phyloP scores from a whole-genome alignment of 805 yeast genomes.

The Candida krabiensis region DNA sequence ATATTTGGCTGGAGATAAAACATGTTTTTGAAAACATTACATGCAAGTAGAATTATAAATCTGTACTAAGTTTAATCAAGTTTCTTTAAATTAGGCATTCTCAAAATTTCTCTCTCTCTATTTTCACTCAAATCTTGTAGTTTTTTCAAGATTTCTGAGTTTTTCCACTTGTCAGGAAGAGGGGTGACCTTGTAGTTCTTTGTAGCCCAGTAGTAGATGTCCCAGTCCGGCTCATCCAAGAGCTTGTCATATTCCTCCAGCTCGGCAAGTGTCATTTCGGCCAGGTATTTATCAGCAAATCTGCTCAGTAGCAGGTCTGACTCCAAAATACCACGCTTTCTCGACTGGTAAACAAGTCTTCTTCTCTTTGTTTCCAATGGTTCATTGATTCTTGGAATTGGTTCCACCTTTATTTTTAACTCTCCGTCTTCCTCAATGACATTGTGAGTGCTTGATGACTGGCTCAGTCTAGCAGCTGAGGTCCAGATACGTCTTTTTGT shows the following conservation, averaged over 20 bases:
- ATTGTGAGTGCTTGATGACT: constrained; percentile 20
- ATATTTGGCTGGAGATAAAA: too few relatives aligned
- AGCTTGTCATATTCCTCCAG: constrained; percentile 82
- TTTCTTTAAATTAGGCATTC: constrained; percentile 77
- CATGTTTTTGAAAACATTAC: background rate
- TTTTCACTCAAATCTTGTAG: constrained; percentile 77
- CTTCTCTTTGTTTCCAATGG: constrained; percentile 73
- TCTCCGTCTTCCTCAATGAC: constrained; percentile 37
- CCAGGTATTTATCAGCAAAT: constrained; percentile 77
- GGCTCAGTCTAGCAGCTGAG: constrained; percentile 14
- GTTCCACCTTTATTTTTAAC: constrained; percentile 67
- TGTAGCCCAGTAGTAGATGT: constrained; percentile 97
- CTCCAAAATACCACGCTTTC: constrained; percentile 94
- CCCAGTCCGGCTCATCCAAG: constrained; percentile 98
- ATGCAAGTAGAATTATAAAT: constrained; percentile 2
- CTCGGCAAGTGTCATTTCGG: constrained; percentile 57
- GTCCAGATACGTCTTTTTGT: constrained; percentile 11
- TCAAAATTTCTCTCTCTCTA: constrained; percentile 65
- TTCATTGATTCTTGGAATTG: constrained; percentile 77
- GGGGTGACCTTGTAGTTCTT: constrained; percentile 78
- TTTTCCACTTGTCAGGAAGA: constrained; percentile 82
- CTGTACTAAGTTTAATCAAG: too few relatives aligned
- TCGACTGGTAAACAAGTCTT: constrained; percentile 84
- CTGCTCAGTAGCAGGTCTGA: constrained; percentile 83
- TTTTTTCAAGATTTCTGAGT: constrained; percentile 58